A percentile compares a stretch with the other conserved stretches of the same genome.
phyloP scores from a whole-genome alignment of 805 yeast genomes.

The Yamadazyma laniorum region DNA sequence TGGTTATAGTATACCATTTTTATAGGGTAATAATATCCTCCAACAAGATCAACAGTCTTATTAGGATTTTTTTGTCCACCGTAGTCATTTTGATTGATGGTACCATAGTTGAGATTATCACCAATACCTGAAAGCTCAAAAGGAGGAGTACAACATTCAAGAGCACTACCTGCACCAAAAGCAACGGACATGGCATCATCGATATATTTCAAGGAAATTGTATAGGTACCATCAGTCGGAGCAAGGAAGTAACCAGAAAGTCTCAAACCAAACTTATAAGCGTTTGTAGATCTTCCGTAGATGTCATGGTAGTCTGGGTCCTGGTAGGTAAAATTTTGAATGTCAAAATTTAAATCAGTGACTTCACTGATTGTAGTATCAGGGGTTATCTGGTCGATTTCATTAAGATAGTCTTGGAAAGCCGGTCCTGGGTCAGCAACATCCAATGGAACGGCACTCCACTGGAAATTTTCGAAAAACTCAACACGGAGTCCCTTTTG shows the following conservation, averaged over 20 bases:
- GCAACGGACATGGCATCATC: conserved; percentile 1
- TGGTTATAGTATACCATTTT: too few relatives aligned
- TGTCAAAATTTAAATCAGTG: too few relatives aligned
- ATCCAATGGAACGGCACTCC: too few relatives aligned
- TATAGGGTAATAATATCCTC: not conserved
- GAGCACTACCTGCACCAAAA: conserved; percentile 5
- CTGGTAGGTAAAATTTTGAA: too few relatives aligned
- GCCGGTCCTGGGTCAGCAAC: too few relatives aligned
- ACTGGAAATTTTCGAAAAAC: too few relatives aligned
- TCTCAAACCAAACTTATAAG: conserved; percentile 4
- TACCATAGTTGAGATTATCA: not conserved
- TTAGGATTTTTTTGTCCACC: too few relatives aligned
- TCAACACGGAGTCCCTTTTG: too few relatives aligned
- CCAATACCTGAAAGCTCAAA: not conserved
- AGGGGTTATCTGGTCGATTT: too few relatives aligned
- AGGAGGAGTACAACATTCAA: conserved; percentile 6
- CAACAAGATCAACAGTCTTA: too few relatives aligned
- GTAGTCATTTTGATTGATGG: not conserved
- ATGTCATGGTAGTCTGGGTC: conserved; percentile 1
- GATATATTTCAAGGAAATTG: not conserved
- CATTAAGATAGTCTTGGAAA: too few relatives aligned
- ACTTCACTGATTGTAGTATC: too few relatives aligned
- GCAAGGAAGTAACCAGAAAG: conserved; percentile 8
- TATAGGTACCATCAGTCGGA: conserved; percentile 3
- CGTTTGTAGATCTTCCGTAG: conserved; percentile 2